Base-by-base conservation (phyloP, 805 yeast genomes). In the Candida silvicultrix region DNA sequence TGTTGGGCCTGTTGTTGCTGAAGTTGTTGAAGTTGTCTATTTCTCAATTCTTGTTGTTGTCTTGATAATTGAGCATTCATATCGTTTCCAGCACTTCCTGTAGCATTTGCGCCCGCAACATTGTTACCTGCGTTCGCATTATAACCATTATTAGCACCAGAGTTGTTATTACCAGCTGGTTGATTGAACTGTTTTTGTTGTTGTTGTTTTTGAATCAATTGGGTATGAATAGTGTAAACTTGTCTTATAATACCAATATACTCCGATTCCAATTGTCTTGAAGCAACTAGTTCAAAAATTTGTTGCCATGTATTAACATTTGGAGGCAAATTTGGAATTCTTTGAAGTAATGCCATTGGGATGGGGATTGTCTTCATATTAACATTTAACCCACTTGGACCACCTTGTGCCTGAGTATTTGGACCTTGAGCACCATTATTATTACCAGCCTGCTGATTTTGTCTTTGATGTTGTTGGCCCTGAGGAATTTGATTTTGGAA, bases 221-320 rank as follows among this genome's bases (percentile, higher is more conserved):
- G 87, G 48, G 79, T 69, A 61, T 84, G 90, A 43, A 83, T 68
- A 41, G 77, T 74, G 62, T 88, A 88, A 9, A 84, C 79, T 48
- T 79, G 83, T 59, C 78, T 81, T 39, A 86, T 79, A 21, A 75
- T 62, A 15, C 77, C 77, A 68, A 83, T 66, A 23, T 76, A 77
- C 31, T 79, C 74, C 7, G 77, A 74, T 1, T 85, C 79, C 36
- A 86, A 65, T 48, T 78, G 69, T 48, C 78, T 80, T 51, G 77
- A 74, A 51, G 78, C 76, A 39, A 80, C 64, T 53, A 81, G 74
- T 38, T 81, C 83, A 62, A 81, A 78, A 25, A 88, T 79, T 59
- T 81, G 86, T 20, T 80, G 77, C 96, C 96, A 89, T 7, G 95
- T 86, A 53, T 77, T 82, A 25, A 82, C 82, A 42, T 81, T 83